Evolutionary conservation across 768 basidiomycete species (phyloP).

Genomic region (Multifurca ochricompacta): DNA sequence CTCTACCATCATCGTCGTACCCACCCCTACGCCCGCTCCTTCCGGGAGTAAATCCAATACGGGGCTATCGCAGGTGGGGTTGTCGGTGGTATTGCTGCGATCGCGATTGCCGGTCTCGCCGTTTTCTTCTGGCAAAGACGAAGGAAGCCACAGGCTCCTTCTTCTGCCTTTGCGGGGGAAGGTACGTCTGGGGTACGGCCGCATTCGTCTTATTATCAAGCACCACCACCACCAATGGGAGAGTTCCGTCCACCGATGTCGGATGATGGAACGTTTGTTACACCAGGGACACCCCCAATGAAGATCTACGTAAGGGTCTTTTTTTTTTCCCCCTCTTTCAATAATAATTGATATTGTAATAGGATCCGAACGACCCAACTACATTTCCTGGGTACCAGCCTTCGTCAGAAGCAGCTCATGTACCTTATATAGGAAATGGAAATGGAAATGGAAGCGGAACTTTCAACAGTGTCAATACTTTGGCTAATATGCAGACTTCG

Average conservation of each 20-base stretch:
- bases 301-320: constrained; percentile 6
- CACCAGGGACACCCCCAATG: not conserved
- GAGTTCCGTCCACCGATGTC: not conserved
- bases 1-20: not conserved
- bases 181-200: not conserved
- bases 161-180: not conserved
- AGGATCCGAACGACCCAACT: too few species aligned
- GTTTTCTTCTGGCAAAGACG: not conserved
- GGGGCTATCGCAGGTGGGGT: constrained; percentile 3
- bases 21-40: not conserved
- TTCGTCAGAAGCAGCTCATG: too few species aligned
- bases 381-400: too few species aligned
- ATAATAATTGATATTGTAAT: too few species aligned
- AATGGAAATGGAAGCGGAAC: too few species aligned
- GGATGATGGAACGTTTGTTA: not conserved
- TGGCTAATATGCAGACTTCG: not conserved
- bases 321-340: too few species aligned
- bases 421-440: too few species aligned
- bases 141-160: not conserved
- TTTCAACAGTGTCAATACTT: too few species aligned
- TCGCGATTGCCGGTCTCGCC: not conserved
- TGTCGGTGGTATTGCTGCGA: not conserved
- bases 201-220: too few species aligned
- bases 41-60: not conserved
- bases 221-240: not conserved